Evolutionary conservation across 495 filamentous ascomycete species (phyloP), one percentile per base, ranked within the genome.

Genomic region (Daldinia bambusicola): DNA sequence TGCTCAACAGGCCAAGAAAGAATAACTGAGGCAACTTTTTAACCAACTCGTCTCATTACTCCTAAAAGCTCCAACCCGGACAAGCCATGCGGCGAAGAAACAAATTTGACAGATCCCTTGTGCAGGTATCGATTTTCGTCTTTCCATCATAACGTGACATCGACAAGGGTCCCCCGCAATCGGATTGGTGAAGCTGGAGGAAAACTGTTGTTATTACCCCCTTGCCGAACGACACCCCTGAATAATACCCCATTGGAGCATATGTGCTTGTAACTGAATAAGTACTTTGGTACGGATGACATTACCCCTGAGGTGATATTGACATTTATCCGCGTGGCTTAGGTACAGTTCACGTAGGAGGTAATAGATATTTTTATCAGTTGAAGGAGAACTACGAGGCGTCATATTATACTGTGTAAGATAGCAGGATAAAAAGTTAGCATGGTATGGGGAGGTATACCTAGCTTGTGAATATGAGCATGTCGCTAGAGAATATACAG

Each of bases 101-200:
- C 1, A 53, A 53, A 32, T 53, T 53, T 53, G 10, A 57, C 22
- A 55, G 37, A 55, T 56, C 51, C 55, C 31, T 40, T 10, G n/a
- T 56, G 43, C 12, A 9, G 55, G 14, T 31, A 51, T 48, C 34
- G 56, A 38, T 55, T 55, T 45, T 63, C 16, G 52, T 58, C 70
- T 68, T 36, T 61, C 70, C 65, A 65, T 65, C 56, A 64, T 65
- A 72, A 72, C 70, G 70, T 72, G 70, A 72, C 70, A 65, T 72
- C 18, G 65, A 69, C 70, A 55, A 72, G 70, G 70, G 48, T 72
- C 70, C 70, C 59, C 70, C 61, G 61, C 65, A 61, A 72, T 41
- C 34, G 50, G 60, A 51, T 72, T 64, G 69, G 69, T 63, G 63
- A 67, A 67, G 63, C 45, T 62, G 30, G 9, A 61, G 36, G 41